A percentile compares a stretch with the other conserved stretches of the same genome.
Evolutionary conservation across 2,329 filamentous ascomycete genomes (phyloP).

Genomic region (Colletotrichum sp.): DNA sequence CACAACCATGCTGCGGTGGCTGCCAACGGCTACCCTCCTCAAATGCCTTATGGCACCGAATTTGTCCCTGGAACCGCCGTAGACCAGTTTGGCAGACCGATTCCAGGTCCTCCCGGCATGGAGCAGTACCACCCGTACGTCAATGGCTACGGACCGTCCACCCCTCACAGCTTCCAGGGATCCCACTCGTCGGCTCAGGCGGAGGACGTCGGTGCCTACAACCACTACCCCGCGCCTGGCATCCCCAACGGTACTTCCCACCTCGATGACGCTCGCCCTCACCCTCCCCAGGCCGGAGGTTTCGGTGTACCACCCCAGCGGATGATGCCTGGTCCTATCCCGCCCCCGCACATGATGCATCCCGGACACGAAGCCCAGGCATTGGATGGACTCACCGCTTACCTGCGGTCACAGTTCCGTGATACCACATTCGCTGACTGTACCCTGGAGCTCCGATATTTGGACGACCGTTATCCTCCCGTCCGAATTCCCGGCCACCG

Average conservation of each 20-base stretch:
- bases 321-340: slow-evolving; percentile 33
- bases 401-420: slow-evolving; percentile 44
- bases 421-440: slow-evolving; percentile 48
- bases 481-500: slow-evolving; percentile 58
- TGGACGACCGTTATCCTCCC: slow-evolving; percentile 39
- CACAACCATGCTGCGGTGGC: slow-evolving; percentile 23
- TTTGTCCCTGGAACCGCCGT: slow-evolving; percentile 38
- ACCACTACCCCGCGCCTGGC: slow-evolving; percentile 42
- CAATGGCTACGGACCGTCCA: slow-evolving; percentile 56
- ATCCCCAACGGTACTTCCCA: slow-evolving; percentile 39
- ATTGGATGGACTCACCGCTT: slow-evolving; percentile 41
- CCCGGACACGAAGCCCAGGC: slow-evolving; percentile 21
- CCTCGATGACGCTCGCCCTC: slow-evolving; percentile 33
- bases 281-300: not conserved
- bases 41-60: slow-evolving; percentile 40
- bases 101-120: slow-evolving; percentile 34
- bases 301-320: slow-evolving; percentile 28
- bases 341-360: slow-evolving; percentile 23
- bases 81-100: slow-evolving; percentile 42
- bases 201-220: slow-evolving; percentile 48
- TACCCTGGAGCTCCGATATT: slow-evolving; percentile 49
- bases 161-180: slow-evolving; percentile 66
- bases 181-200: slow-evolving; percentile 61
- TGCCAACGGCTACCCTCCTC: slow-evolving; percentile 41
- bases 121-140: slow-evolving; percentile 37